Evolutionary conservation across 306 rosid genomes (phyloP).

Genomic region (Pyrus pyrifolia): DNA sequence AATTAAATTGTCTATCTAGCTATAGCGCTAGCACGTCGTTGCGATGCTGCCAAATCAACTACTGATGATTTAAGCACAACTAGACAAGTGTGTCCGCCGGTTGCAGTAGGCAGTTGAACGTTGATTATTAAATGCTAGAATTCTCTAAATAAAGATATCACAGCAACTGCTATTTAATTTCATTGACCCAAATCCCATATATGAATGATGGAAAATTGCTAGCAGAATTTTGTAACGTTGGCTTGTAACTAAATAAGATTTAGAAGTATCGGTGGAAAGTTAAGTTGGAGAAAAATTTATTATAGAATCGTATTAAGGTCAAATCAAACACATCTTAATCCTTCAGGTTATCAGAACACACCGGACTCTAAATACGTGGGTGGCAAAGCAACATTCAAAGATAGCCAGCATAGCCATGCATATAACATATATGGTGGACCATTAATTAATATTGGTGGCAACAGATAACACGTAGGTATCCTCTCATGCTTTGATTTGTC

Average conservation of each 20-base stretch:
- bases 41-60: not conserved
- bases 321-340: too few relatives aligned
- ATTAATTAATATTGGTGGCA: not conserved
- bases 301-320: too few relatives aligned
- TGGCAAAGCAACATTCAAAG: not conserved
- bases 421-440: not conserved
- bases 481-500: too few relatives aligned
- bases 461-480: not conserved
- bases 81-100: not conserved
- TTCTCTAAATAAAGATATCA: not conserved
- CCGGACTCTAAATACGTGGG: not conserved
- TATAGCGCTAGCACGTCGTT: not conserved
- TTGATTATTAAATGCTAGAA: not conserved
- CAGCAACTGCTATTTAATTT: not conserved
- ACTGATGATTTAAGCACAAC: not conserved
- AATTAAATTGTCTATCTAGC: not conserved
- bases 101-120: not conserved
- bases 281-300: too few relatives aligned
- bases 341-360: not conserved
- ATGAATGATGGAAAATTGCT: not conserved
- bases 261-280: too few relatives aligned
- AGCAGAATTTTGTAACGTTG: not conserved
- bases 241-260: not conserved
- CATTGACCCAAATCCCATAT: not conserved
- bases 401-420: not conserved